These are phyloP conservation scores for Lachancea dasiensis DNA, from an alignment of 805 yeast species.

Conservation along the genomic window DNA sequence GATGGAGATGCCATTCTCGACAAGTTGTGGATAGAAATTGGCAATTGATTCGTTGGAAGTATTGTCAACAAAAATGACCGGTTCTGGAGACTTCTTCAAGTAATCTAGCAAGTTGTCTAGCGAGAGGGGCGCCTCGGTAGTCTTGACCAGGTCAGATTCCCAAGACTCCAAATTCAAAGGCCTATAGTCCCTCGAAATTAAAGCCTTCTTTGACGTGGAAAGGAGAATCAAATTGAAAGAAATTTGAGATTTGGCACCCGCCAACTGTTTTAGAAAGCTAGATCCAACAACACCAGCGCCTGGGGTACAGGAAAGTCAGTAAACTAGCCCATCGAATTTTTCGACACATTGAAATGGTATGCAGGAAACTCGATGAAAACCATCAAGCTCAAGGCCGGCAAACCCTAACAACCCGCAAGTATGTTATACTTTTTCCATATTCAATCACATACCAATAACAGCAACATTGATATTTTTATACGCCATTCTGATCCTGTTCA, in stretches of 20 bases:
- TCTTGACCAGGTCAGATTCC: conserved; percentile 42
- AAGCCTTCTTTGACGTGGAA: conserved; percentile 67
- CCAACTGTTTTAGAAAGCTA: conserved; percentile 79
- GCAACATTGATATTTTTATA: conserved; percentile 57
- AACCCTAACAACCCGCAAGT: too few species aligned
- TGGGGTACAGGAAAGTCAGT: conserved; percentile 15
- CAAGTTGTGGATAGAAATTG: conserved; percentile 64
- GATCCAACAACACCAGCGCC: conserved; percentile 96
- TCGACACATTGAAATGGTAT: too few species aligned
- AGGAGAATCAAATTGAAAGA: conserved; percentile 72
- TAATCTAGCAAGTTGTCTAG: conserved; percentile 54
- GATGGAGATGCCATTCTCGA: conserved; percentile 75
- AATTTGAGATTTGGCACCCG: conserved; percentile 52
- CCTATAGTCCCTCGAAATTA: conserved; percentile 60
- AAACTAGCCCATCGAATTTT: too few species aligned
- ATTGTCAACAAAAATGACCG: conserved; percentile 87
- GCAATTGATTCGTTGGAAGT: conserved; percentile 83
- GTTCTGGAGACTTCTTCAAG: conserved; percentile 59
- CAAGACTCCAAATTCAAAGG: conserved; percentile 62
- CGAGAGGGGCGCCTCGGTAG: conserved; percentile 43
- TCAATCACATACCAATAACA: conserved; percentile 46
- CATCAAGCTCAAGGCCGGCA: too few species aligned
- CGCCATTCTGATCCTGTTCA: conserved; percentile 33
- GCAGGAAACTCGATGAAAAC: too few species aligned
- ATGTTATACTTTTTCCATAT: not conserved